Conservation (phyloP, 306 rosid species). For the Ochetophila trinervis region DNA sequence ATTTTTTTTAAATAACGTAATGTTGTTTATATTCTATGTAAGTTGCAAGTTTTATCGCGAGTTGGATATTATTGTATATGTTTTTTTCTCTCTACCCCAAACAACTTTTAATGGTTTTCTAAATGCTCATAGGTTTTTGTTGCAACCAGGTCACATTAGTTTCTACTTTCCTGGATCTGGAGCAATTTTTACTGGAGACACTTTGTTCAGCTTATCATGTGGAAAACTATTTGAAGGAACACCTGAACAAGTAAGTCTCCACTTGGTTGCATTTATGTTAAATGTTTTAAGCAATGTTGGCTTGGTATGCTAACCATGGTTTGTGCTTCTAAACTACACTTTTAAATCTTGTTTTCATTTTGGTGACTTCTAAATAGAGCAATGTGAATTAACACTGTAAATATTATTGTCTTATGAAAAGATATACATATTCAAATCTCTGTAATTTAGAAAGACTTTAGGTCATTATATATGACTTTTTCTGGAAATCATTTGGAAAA, state of each 20-base stretch:
- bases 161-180: conserved; percentile 77
- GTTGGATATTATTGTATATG: neutral
- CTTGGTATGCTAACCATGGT: neutral
- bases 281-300: neutral
- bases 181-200: conserved; percentile 77
- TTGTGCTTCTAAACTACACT: neutral
- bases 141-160: conserved; percentile 73
- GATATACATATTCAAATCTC: no score
- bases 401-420: no score
- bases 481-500: no score
- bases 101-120: conserved; percentile 9
- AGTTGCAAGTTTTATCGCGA: no score
- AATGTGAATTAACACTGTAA: no score
- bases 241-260: conserved; percentile 63
- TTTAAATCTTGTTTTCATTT: no score
- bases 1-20: no score
- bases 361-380: no score
- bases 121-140: neutral
- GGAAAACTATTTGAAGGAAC: conserved; percentile 94
- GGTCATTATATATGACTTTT: no score
- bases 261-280: neutral
- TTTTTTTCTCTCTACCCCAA: neutral
- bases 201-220: conserved; percentile 89
- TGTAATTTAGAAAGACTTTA: no score
- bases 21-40: no score